Base-by-base conservation (phyloP, 1,284 basidiomycete genomes). In the Paramarasmius palmivorus region DNA sequence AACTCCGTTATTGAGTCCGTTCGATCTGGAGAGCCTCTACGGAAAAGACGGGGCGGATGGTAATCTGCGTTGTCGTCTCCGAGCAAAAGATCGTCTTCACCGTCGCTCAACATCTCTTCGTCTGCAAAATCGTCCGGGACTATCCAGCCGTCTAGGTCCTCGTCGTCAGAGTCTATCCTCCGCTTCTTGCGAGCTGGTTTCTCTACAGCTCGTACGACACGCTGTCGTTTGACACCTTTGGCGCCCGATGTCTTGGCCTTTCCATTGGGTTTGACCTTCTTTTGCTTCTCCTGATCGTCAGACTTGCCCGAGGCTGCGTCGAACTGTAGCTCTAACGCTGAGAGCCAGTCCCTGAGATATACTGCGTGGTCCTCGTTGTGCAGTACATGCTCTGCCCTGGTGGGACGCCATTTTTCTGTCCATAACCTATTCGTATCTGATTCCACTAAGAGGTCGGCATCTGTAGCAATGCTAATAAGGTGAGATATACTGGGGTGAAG, bases 291-390 rank as follows among this genome's bases (percentile, higher is more conserved):
- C 22, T 22, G 12, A 12, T 23, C 32, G 35, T 17, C 39, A n/a
- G 14, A 14, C 10, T 49, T 55, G 38, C 45, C 34, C 29, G 53
- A 48, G 49, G 56, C 49, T 37, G 52, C 48, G 46, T 77, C 76
- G 12, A 83, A 71, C 17, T 84, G 82, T 4, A 96, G 68, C 52
- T 84, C 82, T 8, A 90, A 75, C 15, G 88, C 83, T 25, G 71
- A 70, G 49, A 97, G 77, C 95, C 95, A 98, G 53, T 91, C 84
- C 34, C 88, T 83, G 38, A 97, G 77, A 69, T 90, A 93, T 15
- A 76, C 64, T 0, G 93, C 86, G 54, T 85, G 83, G 3, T 72
- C 64, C 65, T 92, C 86, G 66, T 96, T 97, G 8, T 92, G 92
- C 0, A 98, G 74, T 0, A 96, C 86, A 60, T 95, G 82, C 14